phyloP scores from a whole-genome alignment of 164 flowering plant species.

The Macadamia integrifolia region DNA sequence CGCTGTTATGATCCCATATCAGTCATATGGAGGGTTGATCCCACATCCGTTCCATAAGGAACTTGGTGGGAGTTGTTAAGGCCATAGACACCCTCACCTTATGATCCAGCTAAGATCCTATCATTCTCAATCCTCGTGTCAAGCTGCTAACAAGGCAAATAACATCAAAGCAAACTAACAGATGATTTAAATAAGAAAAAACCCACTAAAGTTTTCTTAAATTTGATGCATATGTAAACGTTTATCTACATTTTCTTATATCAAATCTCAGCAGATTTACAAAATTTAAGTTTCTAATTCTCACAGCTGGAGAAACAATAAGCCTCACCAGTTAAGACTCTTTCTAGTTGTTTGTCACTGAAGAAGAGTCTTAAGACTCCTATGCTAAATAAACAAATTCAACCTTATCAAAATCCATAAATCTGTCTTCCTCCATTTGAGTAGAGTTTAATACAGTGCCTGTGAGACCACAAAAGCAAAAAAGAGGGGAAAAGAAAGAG shows the following conservation, averaged over 20 bases:
- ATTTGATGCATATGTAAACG: constrained; percentile 1
- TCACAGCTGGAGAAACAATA: constrained; percentile 1
- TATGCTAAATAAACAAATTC: neutral
- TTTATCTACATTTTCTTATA: neutral
- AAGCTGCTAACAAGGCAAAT: neutral
- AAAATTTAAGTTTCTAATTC: constrained; percentile 3
- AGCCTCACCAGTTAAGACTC: neutral
- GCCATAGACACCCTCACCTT: no score
- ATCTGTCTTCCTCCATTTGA: neutral
- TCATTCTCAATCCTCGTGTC: no score
- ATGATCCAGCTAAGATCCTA: no score
- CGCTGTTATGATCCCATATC: no score
- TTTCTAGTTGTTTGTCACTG: neutral
- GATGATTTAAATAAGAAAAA: neutral
- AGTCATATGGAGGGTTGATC: no score
- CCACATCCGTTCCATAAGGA: no score
- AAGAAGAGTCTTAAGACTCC: no score
- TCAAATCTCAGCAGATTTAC: constrained; percentile 6
- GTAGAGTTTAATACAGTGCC: constrained; percentile 4
- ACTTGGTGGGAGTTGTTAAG: no score
- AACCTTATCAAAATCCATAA: neutral
- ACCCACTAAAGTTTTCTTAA: constrained; percentile 4
- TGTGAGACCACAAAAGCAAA: neutral
- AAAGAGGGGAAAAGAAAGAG: neutral
- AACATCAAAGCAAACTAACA: neutral